Base-by-base conservation (phyloP, 257 asterid genomes). In the Penstemon barbatus region DNA sequence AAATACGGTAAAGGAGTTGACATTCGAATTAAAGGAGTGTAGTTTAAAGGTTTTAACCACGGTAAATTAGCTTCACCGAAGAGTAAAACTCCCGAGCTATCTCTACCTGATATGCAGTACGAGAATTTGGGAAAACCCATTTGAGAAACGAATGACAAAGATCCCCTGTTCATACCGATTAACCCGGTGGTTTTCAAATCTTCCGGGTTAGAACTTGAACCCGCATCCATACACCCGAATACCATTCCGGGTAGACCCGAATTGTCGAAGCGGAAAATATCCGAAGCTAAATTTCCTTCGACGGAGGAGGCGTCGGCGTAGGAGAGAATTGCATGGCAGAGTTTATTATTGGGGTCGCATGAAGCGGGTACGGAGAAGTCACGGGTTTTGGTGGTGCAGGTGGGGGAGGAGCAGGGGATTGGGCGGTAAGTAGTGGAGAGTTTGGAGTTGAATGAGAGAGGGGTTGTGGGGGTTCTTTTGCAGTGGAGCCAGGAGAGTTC, bases 401-500 rank as follows among this genome's bases (percentile, higher is more conserved):
- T 83, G 44, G 81, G 25, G 1, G 92, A 83, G 64, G 82, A 70
- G 82, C 96, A 90, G 33, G 85, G 85, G 66, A 82, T 74, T 3
- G 88, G 79, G 15, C 82, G 71, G 71, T 89, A 89, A 1, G 98
- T 75, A 44, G 82, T 8, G 66, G 95, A 89, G 77, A 71, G 68
- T 4, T n/a, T 46, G 1, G 92, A 89, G 74, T 72, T 13, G 85
- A 84, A 88, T 0, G 75, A 48, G 39, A 42, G 67, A 4, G 83
- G 80, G 11, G 82, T 69, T 13, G 61, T 13, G 52, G 89, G 76
- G 55, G 85, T 71, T 3, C 63, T 66, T 57, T 60, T 85, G 83
- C 95, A 85, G 78, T 82, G 87, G 71, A 91, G 88, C 96, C 95
- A 88, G 1, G 97, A 79, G 73, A 90, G 96, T 70, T 88, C 95